Percentiles rank a stretch among this genome's conserved stretches.
Evolutionary conservation across 1,284 basidiomycete genomes (phyloP).

Genomic region (Microbotryum violaceum): DNA sequence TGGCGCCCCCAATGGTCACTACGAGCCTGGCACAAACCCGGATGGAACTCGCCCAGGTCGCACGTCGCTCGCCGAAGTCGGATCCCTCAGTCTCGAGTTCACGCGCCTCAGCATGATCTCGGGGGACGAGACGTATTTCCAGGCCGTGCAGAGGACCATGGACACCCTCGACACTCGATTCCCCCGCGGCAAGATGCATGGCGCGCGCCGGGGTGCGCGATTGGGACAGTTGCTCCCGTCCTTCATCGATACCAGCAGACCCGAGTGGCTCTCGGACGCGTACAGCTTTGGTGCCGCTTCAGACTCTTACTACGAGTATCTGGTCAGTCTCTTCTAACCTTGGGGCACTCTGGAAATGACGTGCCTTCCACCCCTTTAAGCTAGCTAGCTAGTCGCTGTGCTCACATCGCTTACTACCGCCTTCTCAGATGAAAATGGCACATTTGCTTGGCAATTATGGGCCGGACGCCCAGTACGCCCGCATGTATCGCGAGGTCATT

Average conservation of each 20-base stretch:
- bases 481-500: conserved; percentile 46
- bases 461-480: conserved; percentile 41
- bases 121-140: conserved; percentile 48
- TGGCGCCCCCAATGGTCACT: conserved; percentile 44
- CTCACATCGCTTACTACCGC: neutral
- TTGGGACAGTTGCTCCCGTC: conserved; percentile 35
- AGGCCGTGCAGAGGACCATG: conserved; percentile 46
- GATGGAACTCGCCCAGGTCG: conserved; percentile 14
- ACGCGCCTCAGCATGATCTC: conserved; percentile 48
- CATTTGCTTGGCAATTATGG: conserved; percentile 17
- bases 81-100: conserved; percentile 49
- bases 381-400: neutral
- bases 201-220: too few relatives aligned
- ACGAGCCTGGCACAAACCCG: conserved; percentile 40
- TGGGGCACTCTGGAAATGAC: neutral
- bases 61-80: conserved; percentile 41
- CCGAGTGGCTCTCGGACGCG: conserved; percentile 28
- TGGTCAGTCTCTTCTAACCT: conserved; percentile 28
- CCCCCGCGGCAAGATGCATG: conserved; percentile 19
- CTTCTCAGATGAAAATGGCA: conserved; percentile 28
- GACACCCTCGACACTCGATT: conserved; percentile 46
- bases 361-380: neutral
- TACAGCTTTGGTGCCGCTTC: conserved; percentile 47
- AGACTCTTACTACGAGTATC: conserved; percentile 51
- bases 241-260: conserved; percentile 40